Conservation (phyloP, 306 rosid genomes). For the Begonia fuchsioides region DNA sequence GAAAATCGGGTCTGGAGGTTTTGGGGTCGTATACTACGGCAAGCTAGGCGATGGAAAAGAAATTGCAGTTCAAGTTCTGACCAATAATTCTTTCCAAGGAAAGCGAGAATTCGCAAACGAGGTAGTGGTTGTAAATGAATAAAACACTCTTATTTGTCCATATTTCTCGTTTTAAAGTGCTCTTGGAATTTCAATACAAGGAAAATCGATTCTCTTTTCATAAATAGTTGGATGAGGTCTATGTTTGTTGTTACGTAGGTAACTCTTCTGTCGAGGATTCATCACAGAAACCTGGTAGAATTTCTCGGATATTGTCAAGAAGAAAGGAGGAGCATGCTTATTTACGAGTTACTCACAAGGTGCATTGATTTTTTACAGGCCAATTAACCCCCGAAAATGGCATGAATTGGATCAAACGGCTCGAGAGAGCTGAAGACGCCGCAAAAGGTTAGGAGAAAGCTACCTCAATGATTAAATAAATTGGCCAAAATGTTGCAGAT, state of each 20-base stretch:
- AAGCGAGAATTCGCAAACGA: conserved; percentile 91
- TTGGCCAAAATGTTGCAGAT: no score
- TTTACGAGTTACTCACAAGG: conserved; percentile 53
- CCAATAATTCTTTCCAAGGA: conserved; percentile 77
- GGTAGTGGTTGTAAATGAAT: conserved; percentile 18
- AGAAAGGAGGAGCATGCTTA: conserved; percentile 60
- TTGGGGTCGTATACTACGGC: conserved; percentile 87
- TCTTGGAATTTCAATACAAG: no score
- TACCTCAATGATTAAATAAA: no score
- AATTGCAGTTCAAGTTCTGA: conserved; percentile 85
- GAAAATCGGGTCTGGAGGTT: conserved; percentile 91
- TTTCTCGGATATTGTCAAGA: conserved; percentile 89
- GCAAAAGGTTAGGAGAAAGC: conserved; percentile 52
- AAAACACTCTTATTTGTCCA: no score
- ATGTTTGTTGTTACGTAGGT: conserved; percentile 30
- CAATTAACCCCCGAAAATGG: conserved; percentile 44
- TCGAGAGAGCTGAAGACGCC: conserved; percentile 87
- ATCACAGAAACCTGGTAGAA: conserved; percentile 91
- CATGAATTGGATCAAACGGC: conserved; percentile 91
- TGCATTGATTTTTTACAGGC: conserved; percentile 26
- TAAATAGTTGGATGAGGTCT: no score
- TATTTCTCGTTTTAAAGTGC: no score
- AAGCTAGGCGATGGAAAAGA: conserved; percentile 63
- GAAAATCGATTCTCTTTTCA: no score
- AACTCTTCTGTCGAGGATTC: conserved; percentile 90